A percentile compares a stretch with the other conserved stretches of the same genome.
These are phyloP conservation scores for Akanthomyces dipterigenus DNA, from an alignment of 2,329 filamentous ascomycete species.

Conservation along the genomic window DNA sequence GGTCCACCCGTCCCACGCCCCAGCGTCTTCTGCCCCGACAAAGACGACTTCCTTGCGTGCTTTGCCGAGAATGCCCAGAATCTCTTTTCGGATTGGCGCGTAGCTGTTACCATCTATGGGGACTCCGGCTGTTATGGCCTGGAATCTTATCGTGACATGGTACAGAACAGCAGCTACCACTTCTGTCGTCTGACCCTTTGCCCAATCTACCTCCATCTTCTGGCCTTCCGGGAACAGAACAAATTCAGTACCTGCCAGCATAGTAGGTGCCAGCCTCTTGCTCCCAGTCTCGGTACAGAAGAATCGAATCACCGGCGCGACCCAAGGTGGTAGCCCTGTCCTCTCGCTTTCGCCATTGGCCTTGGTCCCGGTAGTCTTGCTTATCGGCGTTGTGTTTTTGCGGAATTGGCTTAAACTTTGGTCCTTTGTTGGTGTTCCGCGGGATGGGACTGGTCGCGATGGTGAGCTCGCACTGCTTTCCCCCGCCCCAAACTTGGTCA, in stretches of 20 bases:
- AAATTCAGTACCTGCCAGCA: conserved; percentile 65
- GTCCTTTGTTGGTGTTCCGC: conserved; percentile 41
- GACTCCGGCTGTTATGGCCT: conserved; percentile 31
- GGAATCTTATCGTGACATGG: conserved; percentile 48
- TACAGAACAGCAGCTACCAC: conserved; percentile 56
- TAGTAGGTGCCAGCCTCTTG: conserved; percentile 59
- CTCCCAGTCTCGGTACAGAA: conserved; percentile 55
- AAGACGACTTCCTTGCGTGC: conserved; percentile 35
- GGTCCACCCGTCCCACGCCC: conserved; percentile 48
- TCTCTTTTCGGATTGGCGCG: conserved; percentile 36
- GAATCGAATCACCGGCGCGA: conserved; percentile 60
- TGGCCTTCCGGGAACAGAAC: conserved; percentile 39
- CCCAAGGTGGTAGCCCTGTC: conserved; percentile 53
- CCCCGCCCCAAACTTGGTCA: conserved; percentile 24
- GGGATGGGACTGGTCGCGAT: conserved; percentile 30
- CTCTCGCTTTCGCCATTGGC: conserved; percentile 30
- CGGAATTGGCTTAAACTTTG: conserved; percentile 37
- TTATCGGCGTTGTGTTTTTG: conserved; percentile 27
- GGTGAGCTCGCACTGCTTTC: conserved; percentile 19
- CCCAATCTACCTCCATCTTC: conserved; percentile 42
- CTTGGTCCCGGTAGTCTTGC: conserved; percentile 19
- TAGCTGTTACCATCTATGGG: conserved; percentile 38
- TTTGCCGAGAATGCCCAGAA: conserved; percentile 34
- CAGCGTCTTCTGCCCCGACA: conserved; percentile 36
- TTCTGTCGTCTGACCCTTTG: conserved; percentile 41